Evolutionary conservation across 2,329 filamentous ascomycete genomes (phyloP).

Genomic region (Microascus cirrosus): DNA sequence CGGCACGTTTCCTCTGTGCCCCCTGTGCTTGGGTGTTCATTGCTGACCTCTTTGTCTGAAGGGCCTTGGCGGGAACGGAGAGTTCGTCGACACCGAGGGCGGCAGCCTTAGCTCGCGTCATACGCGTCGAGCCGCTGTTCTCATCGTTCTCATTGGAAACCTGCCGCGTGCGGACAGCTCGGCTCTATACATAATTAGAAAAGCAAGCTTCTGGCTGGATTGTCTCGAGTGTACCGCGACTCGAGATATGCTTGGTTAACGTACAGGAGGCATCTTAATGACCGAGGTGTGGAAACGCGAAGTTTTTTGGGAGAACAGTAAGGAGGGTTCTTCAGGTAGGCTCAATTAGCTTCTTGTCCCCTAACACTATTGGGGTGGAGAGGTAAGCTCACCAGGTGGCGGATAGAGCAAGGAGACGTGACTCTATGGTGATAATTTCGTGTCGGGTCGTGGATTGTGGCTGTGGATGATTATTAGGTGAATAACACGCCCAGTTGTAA

Average conservation of each 20-base stretch:
- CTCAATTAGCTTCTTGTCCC: neutral
- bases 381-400: neutral
- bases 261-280: slow-evolving; percentile 3
- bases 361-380: neutral
- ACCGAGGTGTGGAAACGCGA: neutral
- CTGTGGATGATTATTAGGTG: neutral
- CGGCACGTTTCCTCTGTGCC: slow-evolving; percentile 59
- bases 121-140: slow-evolving; percentile 67
- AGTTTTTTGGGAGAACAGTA: neutral
- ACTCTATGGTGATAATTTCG: neutral
- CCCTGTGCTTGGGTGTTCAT: slow-evolving; percentile 35
- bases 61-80: slow-evolving; percentile 36
- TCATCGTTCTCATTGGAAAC: slow-evolving; percentile 92
- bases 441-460: slow-evolving; percentile 1
- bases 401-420: neutral
- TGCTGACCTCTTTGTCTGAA: slow-evolving; percentile 60
- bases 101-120: slow-evolving; percentile 88
- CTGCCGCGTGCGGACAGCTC: slow-evolving; percentile 34
- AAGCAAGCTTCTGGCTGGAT: neutral
- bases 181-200: neutral
- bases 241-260: neutral
- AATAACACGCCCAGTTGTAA: slow-evolving; percentile 9
- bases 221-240: neutral
- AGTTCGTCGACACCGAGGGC: slow-evolving; percentile 54
- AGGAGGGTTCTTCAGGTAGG: neutral